Conservation (phyloP, 768 basidiomycete genomes). For the Fomitopsis serialis region DNA sequence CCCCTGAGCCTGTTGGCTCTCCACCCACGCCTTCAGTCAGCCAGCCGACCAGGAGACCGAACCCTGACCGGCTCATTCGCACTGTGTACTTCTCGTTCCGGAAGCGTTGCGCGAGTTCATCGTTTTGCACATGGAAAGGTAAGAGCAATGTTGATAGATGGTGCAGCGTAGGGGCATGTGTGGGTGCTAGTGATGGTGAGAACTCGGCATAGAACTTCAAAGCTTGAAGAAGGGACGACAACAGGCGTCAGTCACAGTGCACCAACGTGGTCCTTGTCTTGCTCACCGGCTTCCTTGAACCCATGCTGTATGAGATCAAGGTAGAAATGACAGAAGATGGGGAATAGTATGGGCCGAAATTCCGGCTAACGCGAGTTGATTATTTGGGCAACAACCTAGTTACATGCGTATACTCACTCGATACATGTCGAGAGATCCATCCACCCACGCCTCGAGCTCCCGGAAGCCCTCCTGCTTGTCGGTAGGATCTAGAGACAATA, state of each 20-base stretch:
- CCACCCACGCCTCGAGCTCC: constrained; percentile 85
- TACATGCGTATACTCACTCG: constrained; percentile 43
- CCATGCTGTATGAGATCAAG: constrained; percentile 89
- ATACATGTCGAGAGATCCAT: constrained; percentile 90
- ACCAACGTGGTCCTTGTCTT: not conserved
- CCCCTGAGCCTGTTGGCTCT: constrained; percentile 74
- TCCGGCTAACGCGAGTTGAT: constrained; percentile 60
- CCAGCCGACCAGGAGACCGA: constrained; percentile 92
- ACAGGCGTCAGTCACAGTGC: too few species aligned
- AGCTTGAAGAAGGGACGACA: constrained; percentile 37
- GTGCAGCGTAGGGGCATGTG: constrained; percentile 66
- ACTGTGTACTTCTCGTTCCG: constrained; percentile 88
- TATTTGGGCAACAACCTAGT: not conserved
- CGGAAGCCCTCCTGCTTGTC: constrained; percentile 84
- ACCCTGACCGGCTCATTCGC: constrained; percentile 86
- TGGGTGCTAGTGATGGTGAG: constrained; percentile 56
- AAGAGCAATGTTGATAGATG: constrained; percentile 77
- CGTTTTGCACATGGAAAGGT: constrained; percentile 78
- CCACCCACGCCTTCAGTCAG: constrained; percentile 88
- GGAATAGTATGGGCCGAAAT: constrained; percentile 88
- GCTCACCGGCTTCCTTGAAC: constrained; percentile 82
- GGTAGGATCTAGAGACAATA: constrained; percentile 73
- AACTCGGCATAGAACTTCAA: constrained; percentile 70
- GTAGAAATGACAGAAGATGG: constrained; percentile 97
- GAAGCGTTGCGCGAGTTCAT: constrained; percentile 79